Percentiles rank a stretch among this genome's conserved stretches.
These are phyloP conservation scores for Elsinoe fawcettii DNA, from an alignment of 2,329 filamentous ascomycete species.

Conservation along the genomic window DNA sequence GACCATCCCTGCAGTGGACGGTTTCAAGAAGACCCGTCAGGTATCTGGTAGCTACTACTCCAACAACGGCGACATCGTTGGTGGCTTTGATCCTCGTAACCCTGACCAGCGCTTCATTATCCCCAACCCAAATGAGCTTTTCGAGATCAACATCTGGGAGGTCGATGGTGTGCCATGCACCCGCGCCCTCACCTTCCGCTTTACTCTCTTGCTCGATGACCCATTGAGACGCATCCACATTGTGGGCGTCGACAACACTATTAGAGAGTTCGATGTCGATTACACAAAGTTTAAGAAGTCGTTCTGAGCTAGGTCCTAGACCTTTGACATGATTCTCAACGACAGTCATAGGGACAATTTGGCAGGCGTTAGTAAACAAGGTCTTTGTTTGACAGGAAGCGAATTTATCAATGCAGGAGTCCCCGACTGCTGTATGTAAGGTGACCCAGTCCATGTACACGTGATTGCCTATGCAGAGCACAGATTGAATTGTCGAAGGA, in stretches of 20 bases:
- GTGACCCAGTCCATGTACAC: no score
- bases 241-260: background rate
- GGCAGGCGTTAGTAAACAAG: background rate
- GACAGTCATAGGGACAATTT: background rate
- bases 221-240: background rate
- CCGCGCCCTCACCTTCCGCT: background rate
- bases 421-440: no score
- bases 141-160: background rate
- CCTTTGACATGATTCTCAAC: no score
- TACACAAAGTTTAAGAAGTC: constrained; percentile 1
- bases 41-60: background rate
- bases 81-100: background rate
- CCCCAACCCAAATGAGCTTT: constrained; percentile 1
- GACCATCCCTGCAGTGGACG: background rate
- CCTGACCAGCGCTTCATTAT: constrained; percentile 1
- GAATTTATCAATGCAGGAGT: no score
- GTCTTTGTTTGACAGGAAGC: no score
- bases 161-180: background rate
- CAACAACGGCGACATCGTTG: constrained; percentile 3
- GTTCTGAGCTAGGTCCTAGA: background rate
- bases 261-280: background rate
- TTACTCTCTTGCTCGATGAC: background rate
- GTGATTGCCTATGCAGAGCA: no score
- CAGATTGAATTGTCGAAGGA: no score
- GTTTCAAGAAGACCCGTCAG: background rate